Evolutionary conservation across 2,329 filamentous ascomycete species (phyloP), one percentile per base, ranked within the genome.

Genomic region (Aspergillus sergii): DNA sequence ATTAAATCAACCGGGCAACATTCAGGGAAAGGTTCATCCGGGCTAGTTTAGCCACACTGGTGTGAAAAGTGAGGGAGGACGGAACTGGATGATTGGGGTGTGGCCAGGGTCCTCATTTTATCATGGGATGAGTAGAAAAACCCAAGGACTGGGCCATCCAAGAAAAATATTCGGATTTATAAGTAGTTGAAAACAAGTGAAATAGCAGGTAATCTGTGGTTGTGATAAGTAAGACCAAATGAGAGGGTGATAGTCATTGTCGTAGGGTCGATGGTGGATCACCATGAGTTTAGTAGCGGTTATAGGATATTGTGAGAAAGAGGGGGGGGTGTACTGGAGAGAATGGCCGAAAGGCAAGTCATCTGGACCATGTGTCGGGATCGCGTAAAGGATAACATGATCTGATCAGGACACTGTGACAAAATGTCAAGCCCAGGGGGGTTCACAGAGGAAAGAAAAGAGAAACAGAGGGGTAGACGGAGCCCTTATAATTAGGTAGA

Each of bases 401-500:
- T 59, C 48, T 54, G 48, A 28, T 51, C 58, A 39, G n/a, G 30
- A 36, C 51, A 41, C 32, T 39, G 7, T 1, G n/a, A 39, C 32
- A 55, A 19, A 34, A 11, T 32, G 36, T n/a, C 26, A 55, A 10
- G 19, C n/a, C 32, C 51, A 54, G 19, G 19, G 19, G 51, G 58
- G 39, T 41, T 41, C 39, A n/a, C 16, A 23, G 28, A 30, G 36
- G 23, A 36, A 30, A 54, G 28, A 43, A 57, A 36, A 32, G 32
- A 43, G 43, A 41, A 46, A 21, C 39, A 60, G 51, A 54, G 51
- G 53, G 59, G 53, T 30, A 45, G 59, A 57, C 57, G 63, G 58
- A 61, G 54, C 46, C 54, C 63, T 62, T 62, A 61, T 57, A 50
- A 61, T 46, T 30, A 61, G 39, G 48, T 48, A 41, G 26, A 32